Evolutionary conservation across 2,329 filamentous ascomycete species (phyloP).

Genomic region (Aotearoamyces nothofagi): DNA sequence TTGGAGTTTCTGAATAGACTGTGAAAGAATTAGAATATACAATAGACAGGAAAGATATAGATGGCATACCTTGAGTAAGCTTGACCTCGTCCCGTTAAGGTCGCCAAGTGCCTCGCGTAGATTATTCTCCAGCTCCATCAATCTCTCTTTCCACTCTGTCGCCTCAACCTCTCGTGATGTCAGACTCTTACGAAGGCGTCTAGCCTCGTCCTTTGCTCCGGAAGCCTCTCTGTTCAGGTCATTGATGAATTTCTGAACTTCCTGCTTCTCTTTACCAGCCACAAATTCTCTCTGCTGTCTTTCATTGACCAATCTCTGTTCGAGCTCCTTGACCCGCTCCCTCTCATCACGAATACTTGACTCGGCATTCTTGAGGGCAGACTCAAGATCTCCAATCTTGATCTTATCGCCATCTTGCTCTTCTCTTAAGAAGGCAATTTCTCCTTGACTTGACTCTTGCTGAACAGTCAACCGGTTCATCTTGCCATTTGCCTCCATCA

Average conservation of each 20-base stretch:
- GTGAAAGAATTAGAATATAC: constrained; percentile 7
- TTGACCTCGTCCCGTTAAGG: constrained; percentile 71
- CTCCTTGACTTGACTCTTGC: constrained; percentile 79
- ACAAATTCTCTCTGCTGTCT: constrained; percentile 76
- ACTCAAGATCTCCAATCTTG: constrained; percentile 86
- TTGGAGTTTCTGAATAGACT: constrained; percentile 78
- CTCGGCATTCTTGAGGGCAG: constrained; percentile 64
- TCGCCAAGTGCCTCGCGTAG: constrained; percentile 79
- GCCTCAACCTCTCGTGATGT: constrained; percentile 78
- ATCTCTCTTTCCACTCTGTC: constrained; percentile 76
- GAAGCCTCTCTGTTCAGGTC: constrained; percentile 79
- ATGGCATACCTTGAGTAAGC: constrained; percentile 55
- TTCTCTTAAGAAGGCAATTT: constrained; percentile 88
- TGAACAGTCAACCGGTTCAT: constrained; percentile 78
- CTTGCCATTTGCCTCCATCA: constrained; percentile 77
- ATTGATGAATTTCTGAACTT: constrained; percentile 85
- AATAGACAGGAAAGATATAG: neutral
- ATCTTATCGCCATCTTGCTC: constrained; percentile 98
- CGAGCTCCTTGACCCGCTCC: constrained; percentile 57
- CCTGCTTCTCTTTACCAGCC: constrained; percentile 80
- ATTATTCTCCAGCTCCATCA: constrained; percentile 81
- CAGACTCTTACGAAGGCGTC: constrained; percentile 68
- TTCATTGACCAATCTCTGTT: constrained; percentile 64
- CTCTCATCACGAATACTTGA: constrained; percentile 71
- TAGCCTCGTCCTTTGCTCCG: constrained; percentile 70